Evolutionary conservation across 495 filamentous ascomycete genomes (phyloP), one percentile per base, ranked within the genome.

Genomic region (Penicillium steckii): DNA sequence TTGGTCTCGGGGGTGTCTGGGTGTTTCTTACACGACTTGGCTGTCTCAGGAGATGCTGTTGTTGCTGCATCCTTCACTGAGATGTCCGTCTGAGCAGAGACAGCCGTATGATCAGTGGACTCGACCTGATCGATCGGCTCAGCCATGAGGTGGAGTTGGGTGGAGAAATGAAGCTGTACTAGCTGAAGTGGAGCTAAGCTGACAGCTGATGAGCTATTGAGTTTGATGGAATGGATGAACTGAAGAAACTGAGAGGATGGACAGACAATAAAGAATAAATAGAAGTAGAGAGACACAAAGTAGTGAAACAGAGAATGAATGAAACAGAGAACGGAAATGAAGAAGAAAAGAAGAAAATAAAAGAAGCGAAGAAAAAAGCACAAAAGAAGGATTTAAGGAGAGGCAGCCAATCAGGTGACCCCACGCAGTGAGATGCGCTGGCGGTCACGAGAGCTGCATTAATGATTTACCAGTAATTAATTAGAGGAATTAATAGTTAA

Each of bases 1-100:
- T 46, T 49, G 19, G 40, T 61, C 22, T 64, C 66, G 8, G 56
- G 23, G 45, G 64, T 67, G 17, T 64, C 51, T 8, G 66, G 38
- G 43, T 74, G 70, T 50, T 77, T 75, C 46, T 72, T 73, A 60
- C 72, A 75, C 22, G 51, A 8, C 33, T 67, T 66, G 45, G 50
- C 19, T 8, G 45, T 53, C 17, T 71, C 68, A 15, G 61, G 53
- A 22, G 56, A 59, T 1, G 56, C 33, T 1, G 59, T 47, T 19
- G 64, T 69, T 3, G 57, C 37, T 7, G 69, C 57, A n/a, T 66
- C 51, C 38, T 71, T 73, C 23, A 62, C 59, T 18, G 64, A 17
- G 26, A 46, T 48, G 8, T 64, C 61, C 6, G 46, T 41, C 29
- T 59, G 61, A 23, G 55, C 35, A 4, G 60, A 41, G 23, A 55